A percentile compares a stretch with the other conserved stretches of the same genome.
Conservation (phyloP, 2,329 filamentous ascomycete species). For the Colletotrichum lentis region DNA sequence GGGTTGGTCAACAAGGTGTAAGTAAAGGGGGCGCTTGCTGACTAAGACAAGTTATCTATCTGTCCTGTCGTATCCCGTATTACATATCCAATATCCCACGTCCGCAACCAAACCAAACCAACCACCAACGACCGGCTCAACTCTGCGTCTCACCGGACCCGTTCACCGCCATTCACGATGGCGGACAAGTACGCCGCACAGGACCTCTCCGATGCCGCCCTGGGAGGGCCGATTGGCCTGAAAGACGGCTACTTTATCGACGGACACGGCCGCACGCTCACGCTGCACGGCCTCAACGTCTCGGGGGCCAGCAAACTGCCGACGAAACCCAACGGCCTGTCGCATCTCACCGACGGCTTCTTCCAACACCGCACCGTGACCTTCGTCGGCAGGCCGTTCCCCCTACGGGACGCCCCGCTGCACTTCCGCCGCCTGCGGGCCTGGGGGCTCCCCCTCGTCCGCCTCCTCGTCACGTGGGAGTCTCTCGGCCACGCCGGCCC, state of each 20-base stretch:
- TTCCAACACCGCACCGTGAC: conserved; percentile 52
- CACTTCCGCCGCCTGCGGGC: conserved; percentile 50
- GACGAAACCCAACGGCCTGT: conserved; percentile 48
- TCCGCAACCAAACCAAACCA: not conserved
- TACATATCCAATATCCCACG: not conserved
- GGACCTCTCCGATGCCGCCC: conserved; percentile 48
- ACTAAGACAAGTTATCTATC: conserved; percentile 21
- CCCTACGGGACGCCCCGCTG: conserved; percentile 49
- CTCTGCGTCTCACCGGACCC: conserved; percentile 1
- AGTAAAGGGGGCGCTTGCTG: not conserved
- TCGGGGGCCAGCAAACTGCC: conserved; percentile 53
- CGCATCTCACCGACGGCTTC: conserved; percentile 52
- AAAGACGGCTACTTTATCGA: conserved; percentile 48
- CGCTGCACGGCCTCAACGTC: conserved; percentile 53
- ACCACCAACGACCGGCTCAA: not conserved
- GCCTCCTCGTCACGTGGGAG: conserved; percentile 55
- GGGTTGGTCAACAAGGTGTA: not conserved
- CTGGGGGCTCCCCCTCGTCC: conserved; percentile 52
- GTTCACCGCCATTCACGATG: conserved; percentile 16
- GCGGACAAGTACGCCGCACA: conserved; percentile 40
- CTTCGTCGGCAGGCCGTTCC: conserved; percentile 51
- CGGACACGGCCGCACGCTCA: conserved; percentile 49
- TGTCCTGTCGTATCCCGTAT: conserved; percentile 6
- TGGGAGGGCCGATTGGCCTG: conserved; percentile 46
- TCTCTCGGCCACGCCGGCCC: conserved; percentile 49